phyloP scores from a whole-genome alignment of 1,284 basidiomycete species.

The Volvariella volvacea region DNA sequence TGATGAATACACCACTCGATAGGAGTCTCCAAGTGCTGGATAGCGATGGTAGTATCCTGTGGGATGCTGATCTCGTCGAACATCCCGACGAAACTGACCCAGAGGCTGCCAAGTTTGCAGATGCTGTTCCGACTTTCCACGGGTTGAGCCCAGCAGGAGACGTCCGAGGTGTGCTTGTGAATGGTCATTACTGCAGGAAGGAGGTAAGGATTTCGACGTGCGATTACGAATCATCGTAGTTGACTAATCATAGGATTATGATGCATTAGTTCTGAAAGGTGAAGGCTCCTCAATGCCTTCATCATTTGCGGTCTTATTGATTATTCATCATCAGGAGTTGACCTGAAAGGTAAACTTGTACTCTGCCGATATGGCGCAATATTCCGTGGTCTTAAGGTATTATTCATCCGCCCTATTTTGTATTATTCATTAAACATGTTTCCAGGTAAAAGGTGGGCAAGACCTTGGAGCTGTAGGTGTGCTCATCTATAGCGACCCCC shows the following conservation, averaged over 20 bases:
- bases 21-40: conserved; percentile 54
- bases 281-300: too few species aligned
- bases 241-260: conserved; percentile 16
- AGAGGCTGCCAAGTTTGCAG: conserved; percentile 51
- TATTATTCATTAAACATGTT: neutral
- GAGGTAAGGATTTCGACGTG: conserved; percentile 30
- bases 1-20: conserved; percentile 70
- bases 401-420: conserved; percentile 1
- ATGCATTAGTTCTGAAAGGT: conserved; percentile 12
- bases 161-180: conserved; percentile 65
- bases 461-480: conserved; percentile 74
- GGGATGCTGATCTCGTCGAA: conserved; percentile 63
- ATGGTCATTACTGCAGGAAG: conserved; percentile 77
- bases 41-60: conserved; percentile 44
- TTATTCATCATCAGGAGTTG: conserved; percentile 61
- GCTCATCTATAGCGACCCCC: conserved; percentile 82
- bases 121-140: conserved; percentile 61
- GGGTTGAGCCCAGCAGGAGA: conserved; percentile 61
- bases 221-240: neutral
- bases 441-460: conserved; percentile 70
- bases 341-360: conserved; percentile 75
- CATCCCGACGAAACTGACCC: conserved; percentile 53
- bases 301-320: too few species aligned
- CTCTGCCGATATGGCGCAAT: conserved; percentile 77
- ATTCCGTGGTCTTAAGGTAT: conserved; percentile 80